Conservation (phyloP, 108 stramenopile genomes). For the Cyclostephanos invisitatus region DNA sequence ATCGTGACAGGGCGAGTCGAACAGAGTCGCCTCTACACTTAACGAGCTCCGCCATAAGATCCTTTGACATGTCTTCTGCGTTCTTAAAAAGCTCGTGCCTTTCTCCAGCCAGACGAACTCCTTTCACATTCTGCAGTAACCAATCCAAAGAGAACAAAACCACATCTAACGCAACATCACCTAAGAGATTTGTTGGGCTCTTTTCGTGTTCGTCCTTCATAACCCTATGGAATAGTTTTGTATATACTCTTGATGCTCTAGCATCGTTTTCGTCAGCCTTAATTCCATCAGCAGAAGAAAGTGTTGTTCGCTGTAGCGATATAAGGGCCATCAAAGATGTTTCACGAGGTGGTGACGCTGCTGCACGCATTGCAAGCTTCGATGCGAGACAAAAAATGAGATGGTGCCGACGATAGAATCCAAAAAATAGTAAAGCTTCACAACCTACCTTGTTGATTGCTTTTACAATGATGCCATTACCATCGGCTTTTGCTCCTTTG, state of each 20-base stretch:
- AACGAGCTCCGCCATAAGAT: constrained; percentile 33
- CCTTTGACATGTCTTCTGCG: constrained; percentile 25
- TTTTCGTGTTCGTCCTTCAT: constrained; percentile 69
- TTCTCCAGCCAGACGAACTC: constrained; percentile 27
- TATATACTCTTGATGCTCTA: constrained; percentile 63
- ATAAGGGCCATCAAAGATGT: constrained; percentile 52
- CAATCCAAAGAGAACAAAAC: constrained; percentile 47
- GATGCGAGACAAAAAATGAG: background rate
- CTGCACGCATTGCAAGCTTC: constrained; percentile 33
- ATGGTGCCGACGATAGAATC: no score
- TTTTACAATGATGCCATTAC: constrained; percentile 61
- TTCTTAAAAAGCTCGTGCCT: constrained; percentile 18
- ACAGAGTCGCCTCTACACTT: constrained; percentile 25
- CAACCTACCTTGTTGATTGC: constrained; percentile 74
- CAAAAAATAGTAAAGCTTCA: background rate
- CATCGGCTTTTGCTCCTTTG: constrained; percentile 42
- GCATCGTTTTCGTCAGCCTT: constrained; percentile 55
- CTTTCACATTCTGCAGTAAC: constrained; percentile 55
- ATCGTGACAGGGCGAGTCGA: constrained; percentile 16
- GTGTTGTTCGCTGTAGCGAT: constrained; percentile 60
- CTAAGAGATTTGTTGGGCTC: constrained; percentile 37
- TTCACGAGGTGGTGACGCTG: constrained; percentile 15
- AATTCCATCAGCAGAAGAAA: constrained; percentile 18
- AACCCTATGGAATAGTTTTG: constrained; percentile 64
- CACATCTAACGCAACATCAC: constrained; percentile 41